Base-by-base conservation (phyloP, 2,329 filamentous ascomycete genomes). In the Xylaria sp. region DNA sequence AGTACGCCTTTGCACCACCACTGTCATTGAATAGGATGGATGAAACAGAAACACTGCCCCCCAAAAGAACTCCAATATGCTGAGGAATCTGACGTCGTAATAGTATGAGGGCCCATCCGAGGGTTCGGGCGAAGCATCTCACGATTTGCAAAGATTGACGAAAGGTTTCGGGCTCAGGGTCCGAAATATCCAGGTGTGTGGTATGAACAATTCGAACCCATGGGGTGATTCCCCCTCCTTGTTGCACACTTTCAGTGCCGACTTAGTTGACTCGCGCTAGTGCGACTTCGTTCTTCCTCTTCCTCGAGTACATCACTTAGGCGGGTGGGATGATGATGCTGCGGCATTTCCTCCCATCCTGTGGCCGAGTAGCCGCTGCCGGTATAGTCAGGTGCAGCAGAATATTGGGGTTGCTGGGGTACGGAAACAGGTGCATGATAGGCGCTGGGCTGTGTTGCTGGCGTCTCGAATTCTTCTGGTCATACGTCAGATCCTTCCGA, bases 291-390 rank as follows among this genome's bases (percentile, higher is more conserved):
- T 77, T 96, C 92, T 69, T 95, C 92, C 67, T 96, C 90, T 73
- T 92, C 92, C 73, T 93, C 90, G 31, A 95, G 84, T 28, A 97
- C 93, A 77, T 96, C 93, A 75, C 92, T 96, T 66, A 97, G 80
- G 60, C 94, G 83, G 8, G 93, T 96, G 0, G 93, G 93, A 77
- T 97, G 92, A 69, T 95, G 92, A 76, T 96, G 93, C 59, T 88
- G 85, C 23, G 89, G 89, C n/a, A 80, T 79, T 78, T 72, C 68
- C 66, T 95, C 91, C 92, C 92, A 96, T 15, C 86, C 89, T 2
- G 87, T 83, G 1, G 86, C 84, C 7, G 82, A 88, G 76, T 89
- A 92, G 21, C 84, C 87, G 46, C 86, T 79, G 46, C 89, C 89
- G 4, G 84, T 82, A 72, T 92, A 92, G 70, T 92, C 89, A 17